phyloP scores from a whole-genome alignment of 768 basidiomycete genomes.

The Pulveroboletus sp. region DNA sequence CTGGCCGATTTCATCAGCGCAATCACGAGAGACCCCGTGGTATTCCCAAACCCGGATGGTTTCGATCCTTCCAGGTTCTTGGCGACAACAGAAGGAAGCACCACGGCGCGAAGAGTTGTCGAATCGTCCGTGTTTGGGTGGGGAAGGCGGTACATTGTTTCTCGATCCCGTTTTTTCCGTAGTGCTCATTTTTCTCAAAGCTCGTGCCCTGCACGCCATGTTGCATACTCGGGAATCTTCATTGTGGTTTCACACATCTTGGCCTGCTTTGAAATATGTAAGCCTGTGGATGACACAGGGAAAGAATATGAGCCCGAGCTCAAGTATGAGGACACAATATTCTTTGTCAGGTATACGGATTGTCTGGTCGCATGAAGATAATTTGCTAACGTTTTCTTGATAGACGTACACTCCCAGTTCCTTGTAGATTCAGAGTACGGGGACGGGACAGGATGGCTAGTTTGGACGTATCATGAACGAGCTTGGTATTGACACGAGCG shows the following conservation, averaged over 20 bases:
- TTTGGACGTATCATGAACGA: background rate
- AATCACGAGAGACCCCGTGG: background rate
- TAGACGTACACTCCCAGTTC: background rate
- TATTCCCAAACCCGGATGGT: background rate
- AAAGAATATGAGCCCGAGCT: background rate
- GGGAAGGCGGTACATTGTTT: background rate
- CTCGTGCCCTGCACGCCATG: background rate
- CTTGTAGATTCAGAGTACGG: background rate
- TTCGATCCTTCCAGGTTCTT: background rate
- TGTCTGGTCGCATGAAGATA: background rate
- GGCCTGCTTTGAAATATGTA: constrained; percentile 1
- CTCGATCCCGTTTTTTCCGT: background rate
- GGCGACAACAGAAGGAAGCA: background rate
- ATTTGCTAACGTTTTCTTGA: background rate
- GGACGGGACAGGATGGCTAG: background rate
- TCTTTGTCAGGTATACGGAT: background rate
- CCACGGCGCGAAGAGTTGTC: background rate
- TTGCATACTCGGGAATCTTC: background rate
- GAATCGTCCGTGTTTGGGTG: background rate
- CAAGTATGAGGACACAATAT: background rate
- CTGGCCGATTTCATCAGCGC: background rate
- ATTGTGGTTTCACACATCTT: background rate
- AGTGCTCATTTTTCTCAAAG: background rate
- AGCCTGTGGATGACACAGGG: background rate
- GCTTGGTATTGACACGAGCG: too few relatives aligned